phyloP scores from a whole-genome alignment of 2,329 filamentous ascomycete genomes.

The Cordyceps cicadae region DNA sequence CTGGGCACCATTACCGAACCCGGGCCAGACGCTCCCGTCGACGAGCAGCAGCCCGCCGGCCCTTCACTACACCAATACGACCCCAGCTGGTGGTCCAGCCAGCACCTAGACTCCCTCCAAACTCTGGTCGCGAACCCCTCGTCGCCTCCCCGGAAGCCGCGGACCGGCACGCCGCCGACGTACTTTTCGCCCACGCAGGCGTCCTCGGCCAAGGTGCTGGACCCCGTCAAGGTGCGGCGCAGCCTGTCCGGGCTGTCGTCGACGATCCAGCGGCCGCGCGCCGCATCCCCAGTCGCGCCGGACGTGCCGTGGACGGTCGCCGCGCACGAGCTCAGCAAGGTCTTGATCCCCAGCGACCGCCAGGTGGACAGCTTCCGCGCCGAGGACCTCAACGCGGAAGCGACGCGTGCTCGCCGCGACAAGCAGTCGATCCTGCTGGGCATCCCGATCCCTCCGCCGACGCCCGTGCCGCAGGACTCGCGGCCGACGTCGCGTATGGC shows the following conservation, averaged over 20 bases:
- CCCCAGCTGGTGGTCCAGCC: conserved; percentile 60
- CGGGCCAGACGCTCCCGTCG: conserved; percentile 16
- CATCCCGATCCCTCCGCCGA: conserved; percentile 19
- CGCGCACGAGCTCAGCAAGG: conserved; percentile 71
- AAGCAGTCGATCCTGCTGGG: conserved; percentile 45
- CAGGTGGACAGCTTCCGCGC: conserved; percentile 67
- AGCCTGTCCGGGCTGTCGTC: conserved; percentile 47
- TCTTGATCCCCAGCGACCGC: conserved; percentile 69
- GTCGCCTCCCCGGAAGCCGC: conserved; percentile 43
- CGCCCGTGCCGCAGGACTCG: conserved; percentile 21
- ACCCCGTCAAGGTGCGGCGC: conserved; percentile 56
- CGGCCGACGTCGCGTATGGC: conserved; percentile 57
- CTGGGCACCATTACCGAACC: conserved; percentile 32
- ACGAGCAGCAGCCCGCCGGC: conserved; percentile 11
- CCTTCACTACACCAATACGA: conserved; percentile 46
- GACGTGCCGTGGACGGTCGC: conserved; percentile 80
- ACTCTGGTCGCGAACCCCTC: conserved; percentile 43
- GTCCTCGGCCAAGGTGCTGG: conserved; percentile 70
- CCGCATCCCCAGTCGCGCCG: conserved; percentile 62
- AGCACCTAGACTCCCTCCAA: conserved; percentile 63
- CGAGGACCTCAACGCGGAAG: conserved; percentile 69
- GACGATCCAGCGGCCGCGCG: conserved; percentile 32
- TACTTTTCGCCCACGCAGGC: conserved; percentile 85
- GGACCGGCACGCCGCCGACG: conserved; percentile 53
- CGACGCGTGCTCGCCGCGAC: conserved; percentile 55